These are phyloP conservation scores for Sporisorium scitamineum DNA, from an alignment of 1,284 basidiomycete species.

Conservation along the genomic window DNA sequence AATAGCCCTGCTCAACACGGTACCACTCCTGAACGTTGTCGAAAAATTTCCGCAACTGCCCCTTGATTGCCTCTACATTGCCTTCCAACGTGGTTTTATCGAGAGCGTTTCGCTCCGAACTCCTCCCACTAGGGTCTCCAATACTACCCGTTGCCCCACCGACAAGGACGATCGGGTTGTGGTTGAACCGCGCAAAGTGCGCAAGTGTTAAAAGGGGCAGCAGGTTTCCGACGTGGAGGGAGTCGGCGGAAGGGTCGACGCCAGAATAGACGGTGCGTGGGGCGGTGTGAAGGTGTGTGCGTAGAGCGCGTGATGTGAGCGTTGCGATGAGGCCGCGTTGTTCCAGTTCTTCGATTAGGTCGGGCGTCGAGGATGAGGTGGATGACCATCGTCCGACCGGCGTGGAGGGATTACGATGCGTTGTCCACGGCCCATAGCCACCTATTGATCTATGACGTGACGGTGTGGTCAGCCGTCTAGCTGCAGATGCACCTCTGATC, in stretches of 20 bases:
- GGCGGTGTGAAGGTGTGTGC: slow-evolving; percentile 16
- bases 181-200: slow-evolving; percentile 86
- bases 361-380: not conserved
- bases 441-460: not conserved
- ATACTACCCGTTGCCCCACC: slow-evolving; percentile 96
- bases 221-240: slow-evolving; percentile 93
- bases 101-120: slow-evolving; percentile 82
- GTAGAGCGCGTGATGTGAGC: slow-evolving; percentile 49
- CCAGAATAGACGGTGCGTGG: slow-evolving; percentile 81
- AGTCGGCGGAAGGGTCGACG: slow-evolving; percentile 89
- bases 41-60: slow-evolving; percentile 81
- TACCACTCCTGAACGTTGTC: slow-evolving; percentile 74
- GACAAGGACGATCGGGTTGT: slow-evolving; percentile 73
- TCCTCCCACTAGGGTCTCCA: slow-evolving; percentile 93
- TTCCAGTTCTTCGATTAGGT: slow-evolving; percentile 43
- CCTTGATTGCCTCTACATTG: slow-evolving; percentile 79
- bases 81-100: slow-evolving; percentile 75
- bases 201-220: slow-evolving; percentile 86
- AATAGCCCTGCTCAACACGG: slow-evolving; percentile 2
- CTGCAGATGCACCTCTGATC: not conserved
- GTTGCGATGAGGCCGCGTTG: slow-evolving; percentile 46
- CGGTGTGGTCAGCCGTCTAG: not conserved
- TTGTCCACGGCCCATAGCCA: not conserved
- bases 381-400: not conserved
- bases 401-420: not conserved